Base-by-base conservation (phyloP, 306 rosid species). In the Cicer chorassanicum region DNA sequence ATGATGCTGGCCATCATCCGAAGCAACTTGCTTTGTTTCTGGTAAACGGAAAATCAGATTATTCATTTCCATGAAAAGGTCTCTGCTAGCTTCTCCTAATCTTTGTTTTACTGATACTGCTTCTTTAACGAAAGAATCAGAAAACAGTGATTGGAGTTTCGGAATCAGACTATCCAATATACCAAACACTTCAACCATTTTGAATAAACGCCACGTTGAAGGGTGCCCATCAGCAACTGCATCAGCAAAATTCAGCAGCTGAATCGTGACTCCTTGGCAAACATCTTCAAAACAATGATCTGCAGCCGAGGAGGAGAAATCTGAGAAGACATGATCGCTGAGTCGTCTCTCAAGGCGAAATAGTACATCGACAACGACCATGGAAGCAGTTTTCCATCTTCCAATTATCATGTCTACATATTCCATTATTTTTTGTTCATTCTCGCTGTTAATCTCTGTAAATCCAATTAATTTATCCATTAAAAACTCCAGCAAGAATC, bases 221-320 rank as follows among this genome's bases (percentile, higher is more conserved):
- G 90, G 83, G 57, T 84, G 83, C n/a, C 90, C 88, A 5, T 85
- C 81, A 0, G 91, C 89, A 0, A 86, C 71, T 2, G 88, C 92
- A 39, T 78, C 87, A 0, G 89, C 89, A 9, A 88, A 86, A 55
- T 86, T 88, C 68, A 92, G 75, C 5, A 90, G 82, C 82, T 88
- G 88, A 80, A 86, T 69, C 56, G 82, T 78, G 9, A 88, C 80
- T 46, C 87, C 88, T 0, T 88, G 73, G 55, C 91, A 92, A 36
- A 92, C 88, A 75, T 92, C 92, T 83, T 81, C 80, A 80, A 92
- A 92, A 21, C 94, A 88, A 56, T 80, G 86, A 14, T 21, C 24
- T 21, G 87, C 86, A 0, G 89, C 81, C 29, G 87, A 75, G 6
- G 96, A 84, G 18, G 93, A 66, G 78, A 87, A 80, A 14, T 94